These are phyloP conservation scores for Astrephomene gubernaculifera DNA, from an alignment of 139 green algal genomes.

Conservation along the genomic window DNA sequence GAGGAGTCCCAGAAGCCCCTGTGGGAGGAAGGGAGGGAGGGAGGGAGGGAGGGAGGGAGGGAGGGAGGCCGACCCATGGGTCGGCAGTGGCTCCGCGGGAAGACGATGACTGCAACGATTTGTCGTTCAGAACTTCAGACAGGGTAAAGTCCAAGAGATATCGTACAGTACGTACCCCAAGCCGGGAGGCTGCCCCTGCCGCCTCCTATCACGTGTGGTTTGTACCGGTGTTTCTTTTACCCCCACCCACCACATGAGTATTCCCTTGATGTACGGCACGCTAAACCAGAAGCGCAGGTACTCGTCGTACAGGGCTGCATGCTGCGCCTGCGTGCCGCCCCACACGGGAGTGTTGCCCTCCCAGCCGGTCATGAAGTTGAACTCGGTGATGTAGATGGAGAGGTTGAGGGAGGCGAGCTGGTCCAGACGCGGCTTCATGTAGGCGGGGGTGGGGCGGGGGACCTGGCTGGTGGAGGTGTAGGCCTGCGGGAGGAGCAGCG, in stretches of 20 bases:
- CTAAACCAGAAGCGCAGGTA: conserved; percentile 20
- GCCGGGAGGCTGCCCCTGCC: too few species aligned
- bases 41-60: too few species aligned
- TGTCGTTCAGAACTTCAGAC: too few species aligned
- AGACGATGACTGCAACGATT: too few species aligned
- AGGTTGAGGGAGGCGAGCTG: conserved; percentile 1
- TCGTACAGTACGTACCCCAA: too few species aligned
- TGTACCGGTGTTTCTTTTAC: too few species aligned
- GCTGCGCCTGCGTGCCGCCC: neutral
- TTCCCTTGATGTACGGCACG: conserved; percentile 27
- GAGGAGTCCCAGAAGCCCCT: conserved; percentile 8
- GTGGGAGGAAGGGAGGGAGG: too few species aligned
- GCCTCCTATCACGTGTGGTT: too few species aligned
- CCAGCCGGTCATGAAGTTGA: conserved; percentile 9
- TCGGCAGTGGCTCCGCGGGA: too few species aligned
- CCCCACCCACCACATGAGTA: conserved; percentile 8
- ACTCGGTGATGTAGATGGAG: neutral
- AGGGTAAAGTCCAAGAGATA: too few species aligned
- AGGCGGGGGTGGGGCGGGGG: conserved; percentile 15
- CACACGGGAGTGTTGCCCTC: neutral
- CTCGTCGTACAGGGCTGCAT: conserved; percentile 20
- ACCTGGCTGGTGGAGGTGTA: neutral
- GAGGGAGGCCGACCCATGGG: neutral
- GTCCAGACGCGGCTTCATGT: neutral
- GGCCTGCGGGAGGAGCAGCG: neutral